phyloP scores from a whole-genome alignment of 768 basidiomycete species.

The Agaricus blazei region DNA sequence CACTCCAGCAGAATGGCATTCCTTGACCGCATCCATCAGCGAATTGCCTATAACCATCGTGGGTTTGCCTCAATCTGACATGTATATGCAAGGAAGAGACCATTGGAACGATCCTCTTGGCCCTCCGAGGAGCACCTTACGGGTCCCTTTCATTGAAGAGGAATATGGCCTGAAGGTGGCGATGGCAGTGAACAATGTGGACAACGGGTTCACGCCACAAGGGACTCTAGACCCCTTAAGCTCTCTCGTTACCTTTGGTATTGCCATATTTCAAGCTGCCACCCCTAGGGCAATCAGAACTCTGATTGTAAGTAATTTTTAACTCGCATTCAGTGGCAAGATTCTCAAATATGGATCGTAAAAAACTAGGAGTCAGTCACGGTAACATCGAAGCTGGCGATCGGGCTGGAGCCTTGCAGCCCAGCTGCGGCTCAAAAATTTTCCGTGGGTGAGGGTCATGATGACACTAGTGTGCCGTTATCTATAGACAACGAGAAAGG shows the following conservation, averaged over 20 bases:
- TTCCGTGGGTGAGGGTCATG: neutral
- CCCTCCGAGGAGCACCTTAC: conserved; percentile 49
- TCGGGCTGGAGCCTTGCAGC: conserved; percentile 23
- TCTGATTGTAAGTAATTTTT: conserved; percentile 37
- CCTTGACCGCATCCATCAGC: conserved; percentile 33
- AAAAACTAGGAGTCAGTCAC: conserved; percentile 39
- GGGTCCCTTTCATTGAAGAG: conserved; percentile 41
- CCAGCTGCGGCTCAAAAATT: neutral
- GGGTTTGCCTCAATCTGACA: conserved; percentile 56
- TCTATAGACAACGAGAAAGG: neutral
- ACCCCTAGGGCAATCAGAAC: conserved; percentile 38
- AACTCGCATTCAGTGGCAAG: conserved; percentile 3
- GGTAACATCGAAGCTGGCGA: conserved; percentile 45
- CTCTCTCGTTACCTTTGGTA: conserved; percentile 52
- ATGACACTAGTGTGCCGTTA: neutral
- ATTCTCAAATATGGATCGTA: neutral
- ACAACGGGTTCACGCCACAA: conserved; percentile 67
- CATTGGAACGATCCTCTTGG: conserved; percentile 29
- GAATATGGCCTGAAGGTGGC: conserved; percentile 44
- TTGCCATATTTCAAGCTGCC: conserved; percentile 55
- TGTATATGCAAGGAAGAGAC: conserved; percentile 62
- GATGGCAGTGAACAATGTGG: conserved; percentile 60
- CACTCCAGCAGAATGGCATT: conserved; percentile 38
- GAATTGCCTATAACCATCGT: conserved; percentile 49
- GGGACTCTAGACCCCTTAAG: conserved; percentile 54